Base-by-base conservation (phyloP, 495 filamentous ascomycete genomes). In the Penicillium fimorum region DNA sequence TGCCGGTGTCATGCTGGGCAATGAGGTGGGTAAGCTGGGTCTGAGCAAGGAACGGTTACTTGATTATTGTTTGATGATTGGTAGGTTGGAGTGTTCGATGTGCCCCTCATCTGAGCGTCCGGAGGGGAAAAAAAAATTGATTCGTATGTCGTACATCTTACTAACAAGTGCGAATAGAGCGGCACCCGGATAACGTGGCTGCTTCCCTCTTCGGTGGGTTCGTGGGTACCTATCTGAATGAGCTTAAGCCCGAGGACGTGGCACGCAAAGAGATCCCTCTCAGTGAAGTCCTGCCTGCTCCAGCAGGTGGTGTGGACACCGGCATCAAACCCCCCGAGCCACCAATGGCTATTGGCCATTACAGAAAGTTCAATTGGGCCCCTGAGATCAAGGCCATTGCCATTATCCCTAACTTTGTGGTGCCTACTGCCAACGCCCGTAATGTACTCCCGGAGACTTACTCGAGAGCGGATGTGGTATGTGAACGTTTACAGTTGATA, bases 121-220 rank as follows among this genome's bases (percentile, higher is more conserved):
- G 45, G 18, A 9, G 12, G 7, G 9, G 10, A 5, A 5, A 18
- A 30, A 10, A 32, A 33, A 12, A n/a, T 2, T 22, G 11, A 27
- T 12, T 24, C 29, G 17, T 47, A 47, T 44, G 12, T 11, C 47
- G 17, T 61, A 43, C 52, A 58, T 60, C 33, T 22, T 4, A 52
- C 59, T 66, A 50, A 62, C 48, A 41, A 11, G 49, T 42, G 46
- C 32, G 24, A 49, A 43, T 63, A 82, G 93, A 97, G 72, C 86
- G 93, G 27, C 94, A 98, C 73, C 94, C 94, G 4, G 94, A 98
- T 75, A 97, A 98, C 62, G 90, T 98, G 32, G 95, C 90, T 56
- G 94, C 94, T 1, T 91, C 93, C 1, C 81, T 96, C 27, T 96
- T 92, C 66, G 94, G 94, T 44, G 94, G 94, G n/a, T 96, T 98